These are phyloP conservation scores for Nigrospora oryzae DNA, from an alignment of 2,329 filamentous ascomycete species.

Conservation along the genomic window DNA sequence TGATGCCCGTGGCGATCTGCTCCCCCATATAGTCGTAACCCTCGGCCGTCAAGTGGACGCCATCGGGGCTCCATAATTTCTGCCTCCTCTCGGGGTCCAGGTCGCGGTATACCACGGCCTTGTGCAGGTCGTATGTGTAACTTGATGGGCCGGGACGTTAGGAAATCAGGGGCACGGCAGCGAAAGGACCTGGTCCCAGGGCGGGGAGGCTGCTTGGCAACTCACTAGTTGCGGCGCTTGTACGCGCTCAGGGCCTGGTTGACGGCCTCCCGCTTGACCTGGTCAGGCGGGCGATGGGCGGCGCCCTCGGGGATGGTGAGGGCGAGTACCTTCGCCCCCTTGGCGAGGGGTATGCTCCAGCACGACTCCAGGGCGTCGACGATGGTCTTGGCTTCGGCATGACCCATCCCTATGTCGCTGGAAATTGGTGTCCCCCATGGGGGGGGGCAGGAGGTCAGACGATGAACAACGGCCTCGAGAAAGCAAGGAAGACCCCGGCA, in stretches of 20 bases:
- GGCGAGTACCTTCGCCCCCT: slow-evolving; percentile 48
- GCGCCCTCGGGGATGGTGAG: slow-evolving; percentile 52
- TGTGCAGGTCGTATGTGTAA: slow-evolving; percentile 46
- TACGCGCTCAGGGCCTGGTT: slow-evolving; percentile 46
- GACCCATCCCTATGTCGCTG: slow-evolving; percentile 40
- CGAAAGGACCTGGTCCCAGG: too few species aligned
- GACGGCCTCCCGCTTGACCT: slow-evolving; percentile 30
- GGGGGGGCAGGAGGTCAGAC: too few species aligned
- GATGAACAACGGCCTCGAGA: too few species aligned
- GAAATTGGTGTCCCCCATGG: neutral
- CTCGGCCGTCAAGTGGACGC: slow-evolving; percentile 45
- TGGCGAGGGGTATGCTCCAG: slow-evolving; percentile 41
- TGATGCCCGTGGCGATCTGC: slow-evolving; percentile 43
- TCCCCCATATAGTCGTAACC: slow-evolving; percentile 58
- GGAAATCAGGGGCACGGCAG: neutral
- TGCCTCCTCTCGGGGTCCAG: slow-evolving; percentile 35
- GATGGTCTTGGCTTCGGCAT: slow-evolving; percentile 28
- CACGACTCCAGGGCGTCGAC: slow-evolving; percentile 37
- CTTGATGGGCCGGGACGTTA: slow-evolving; percentile 22
- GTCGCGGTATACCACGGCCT: slow-evolving; percentile 42
- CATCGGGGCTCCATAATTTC: slow-evolving; percentile 49
- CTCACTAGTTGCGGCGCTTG: slow-evolving; percentile 43
- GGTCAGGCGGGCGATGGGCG: slow-evolving; percentile 16
- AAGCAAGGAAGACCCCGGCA: too few species aligned
- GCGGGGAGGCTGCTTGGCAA: slow-evolving; percentile 2